phyloP scores from a whole-genome alignment of 2,329 filamentous ascomycete genomes.

The Cladophialophora chaetospira region DNA sequence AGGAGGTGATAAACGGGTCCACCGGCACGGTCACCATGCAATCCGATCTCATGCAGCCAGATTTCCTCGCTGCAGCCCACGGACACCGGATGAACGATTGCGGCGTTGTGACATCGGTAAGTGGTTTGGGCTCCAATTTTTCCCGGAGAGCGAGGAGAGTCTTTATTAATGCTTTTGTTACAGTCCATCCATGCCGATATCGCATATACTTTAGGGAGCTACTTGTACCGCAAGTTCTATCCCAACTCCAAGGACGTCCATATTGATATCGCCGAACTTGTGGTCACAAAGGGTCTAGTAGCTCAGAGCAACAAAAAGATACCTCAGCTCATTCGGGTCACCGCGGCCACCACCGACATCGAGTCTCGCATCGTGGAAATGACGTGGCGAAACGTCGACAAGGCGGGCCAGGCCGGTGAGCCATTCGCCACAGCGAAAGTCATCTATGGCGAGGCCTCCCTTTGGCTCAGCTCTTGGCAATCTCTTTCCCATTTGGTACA shows the following conservation, averaged over 20 bases:
- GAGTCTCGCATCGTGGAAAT: not conserved
- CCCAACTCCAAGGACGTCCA: conserved; percentile 27
- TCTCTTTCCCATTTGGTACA: conserved; percentile 34
- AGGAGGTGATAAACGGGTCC: conserved; percentile 37
- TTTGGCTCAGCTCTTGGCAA: conserved; percentile 36
- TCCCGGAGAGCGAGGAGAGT: not conserved
- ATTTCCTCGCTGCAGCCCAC: conserved; percentile 42
- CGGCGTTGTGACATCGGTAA: conserved; percentile 50
- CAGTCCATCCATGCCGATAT: conserved; percentile 37
- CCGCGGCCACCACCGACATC: conserved; percentile 47
- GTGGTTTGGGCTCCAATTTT: conserved; percentile 21
- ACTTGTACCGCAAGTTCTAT: conserved; percentile 29
- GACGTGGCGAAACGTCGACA: conserved; percentile 35
- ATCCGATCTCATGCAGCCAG: conserved; percentile 45
- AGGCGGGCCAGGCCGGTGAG: conserved; percentile 31
- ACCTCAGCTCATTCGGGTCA: conserved; percentile 51
- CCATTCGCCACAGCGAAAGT: conserved; percentile 34
- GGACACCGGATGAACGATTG: conserved; percentile 50
- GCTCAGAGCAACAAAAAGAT: conserved; percentile 52
- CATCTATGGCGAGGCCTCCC: conserved; percentile 28
- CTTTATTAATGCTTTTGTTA: not conserved
- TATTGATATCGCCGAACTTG: conserved; percentile 46
- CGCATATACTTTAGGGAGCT: conserved; percentile 33
- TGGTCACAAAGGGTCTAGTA: conserved; percentile 58
- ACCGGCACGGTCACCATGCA: conserved; percentile 39